Base-by-base conservation (phyloP, 192 early-diverging fungal genomes). In the Nowakowskiella sp. region DNA sequence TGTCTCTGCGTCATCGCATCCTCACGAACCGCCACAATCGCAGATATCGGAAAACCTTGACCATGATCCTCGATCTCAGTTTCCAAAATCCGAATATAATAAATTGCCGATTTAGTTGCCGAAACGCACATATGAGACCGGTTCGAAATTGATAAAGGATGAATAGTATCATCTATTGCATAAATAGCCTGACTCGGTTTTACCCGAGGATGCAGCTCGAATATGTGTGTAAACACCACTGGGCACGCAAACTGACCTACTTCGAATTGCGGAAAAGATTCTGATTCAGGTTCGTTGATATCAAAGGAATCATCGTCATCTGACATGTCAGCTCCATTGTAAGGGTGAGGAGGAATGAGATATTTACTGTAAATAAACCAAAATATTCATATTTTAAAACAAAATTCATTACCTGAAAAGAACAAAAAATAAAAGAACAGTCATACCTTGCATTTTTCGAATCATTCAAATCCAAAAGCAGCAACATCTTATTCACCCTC, bases 141-240 rank as follows among this genome's bases (percentile, higher is more conserved):
- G 57, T 91, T 91, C 39, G 68, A 64, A 21, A 91, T 84, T 28
- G 74, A 71, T 13, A 87, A 73, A 3, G 70, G 61, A 25, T 71
- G 60, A 8, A 91, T 67, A 0, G 76, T 56, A 9, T 64, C 62
- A n/a, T 78, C 58, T 4, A 87, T 63, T 21, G 60, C 68, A 33
- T 67, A 84, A 9, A 85, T 51, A 2, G 85, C 89, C 39, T 80
- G 70, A 16, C 70, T 65, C 1, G 85, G 77, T 42, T 71, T 70
- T 36, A 91, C 66, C 16, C 89, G 72, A 81, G 84, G 87, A 57
- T 90, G 86, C 0, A 91, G 46, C 2, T 84, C 76, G 58, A 89
- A 86, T 4, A 51, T 53, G 31, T 71, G 72, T 25, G 62, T 65
- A 52, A 79, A 85, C 3, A 89, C 78, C 5, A 79, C 51, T 0